Conservation (phyloP, 495 filamentous ascomycete genomes). For the Hypoxylon crocopeplum region DNA sequence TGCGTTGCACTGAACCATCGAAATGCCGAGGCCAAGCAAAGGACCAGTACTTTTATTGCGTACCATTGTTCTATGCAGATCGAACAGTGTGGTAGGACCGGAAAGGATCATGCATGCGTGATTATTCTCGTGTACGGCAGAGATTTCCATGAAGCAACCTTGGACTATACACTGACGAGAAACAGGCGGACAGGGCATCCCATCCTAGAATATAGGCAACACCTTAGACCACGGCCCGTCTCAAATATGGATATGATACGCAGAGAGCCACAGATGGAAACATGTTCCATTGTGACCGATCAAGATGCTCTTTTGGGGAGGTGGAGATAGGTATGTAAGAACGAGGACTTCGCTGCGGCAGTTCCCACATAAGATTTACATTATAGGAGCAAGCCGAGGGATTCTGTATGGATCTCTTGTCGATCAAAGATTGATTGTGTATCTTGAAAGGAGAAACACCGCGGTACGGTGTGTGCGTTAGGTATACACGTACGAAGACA, state of each 20-base stretch:
- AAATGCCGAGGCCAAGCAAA: neutral
- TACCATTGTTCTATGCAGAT: slow-evolving; percentile 13
- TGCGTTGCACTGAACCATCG: slow-evolving; percentile 22
- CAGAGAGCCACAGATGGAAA: neutral
- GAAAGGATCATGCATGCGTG: slow-evolving; percentile 23
- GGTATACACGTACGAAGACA: no score
- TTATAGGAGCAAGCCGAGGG: no score
- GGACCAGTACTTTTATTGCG: slow-evolving; percentile 4
- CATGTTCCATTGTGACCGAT: neutral
- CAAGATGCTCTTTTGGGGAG: neutral
- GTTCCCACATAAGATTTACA: no score
- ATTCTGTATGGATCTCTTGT: no score
- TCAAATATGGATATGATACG: slow-evolving; percentile 4
- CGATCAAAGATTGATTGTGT: no score
- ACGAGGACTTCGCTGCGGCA: no score
- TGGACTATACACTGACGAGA: no score
- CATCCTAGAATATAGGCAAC: no score
- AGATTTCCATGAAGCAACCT: no score
- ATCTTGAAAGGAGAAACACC: no score
- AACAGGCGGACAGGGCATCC: no score
- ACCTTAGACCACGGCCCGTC: neutral
- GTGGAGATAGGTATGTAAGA: neutral
- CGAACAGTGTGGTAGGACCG: slow-evolving; percentile 1
- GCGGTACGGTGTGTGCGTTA: no score
- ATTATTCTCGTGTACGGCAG: slow-evolving; percentile 13